Evolutionary conservation across 805 yeast species (phyloP).

Genomic region (Yarrowia sp.): DNA sequence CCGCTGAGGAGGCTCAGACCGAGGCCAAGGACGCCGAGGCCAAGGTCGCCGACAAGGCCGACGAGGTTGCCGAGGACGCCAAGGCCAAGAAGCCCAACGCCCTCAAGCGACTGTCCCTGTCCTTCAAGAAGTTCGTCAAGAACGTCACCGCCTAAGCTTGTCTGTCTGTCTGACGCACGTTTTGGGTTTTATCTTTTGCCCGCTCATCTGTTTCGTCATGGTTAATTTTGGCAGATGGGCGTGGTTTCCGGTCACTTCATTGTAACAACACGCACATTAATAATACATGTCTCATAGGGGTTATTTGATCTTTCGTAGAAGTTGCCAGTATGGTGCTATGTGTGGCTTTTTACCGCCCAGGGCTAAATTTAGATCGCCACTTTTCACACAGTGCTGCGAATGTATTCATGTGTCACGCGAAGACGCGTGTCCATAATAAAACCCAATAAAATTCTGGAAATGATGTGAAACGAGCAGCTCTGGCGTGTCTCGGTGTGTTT

Average conservation of each 20-base stretch:
- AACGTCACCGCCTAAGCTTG: constrained; percentile 45
- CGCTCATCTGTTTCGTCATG: constrained; percentile 16
- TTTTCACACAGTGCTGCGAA: not conserved
- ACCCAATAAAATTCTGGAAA: no score
- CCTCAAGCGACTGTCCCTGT: constrained; percentile 44
- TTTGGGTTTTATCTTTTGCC: constrained; percentile 11
- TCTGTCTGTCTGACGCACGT: not conserved
- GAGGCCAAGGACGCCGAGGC: constrained; percentile 41
- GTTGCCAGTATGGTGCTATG: not conserved
- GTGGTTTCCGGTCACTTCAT: constrained; percentile 32
- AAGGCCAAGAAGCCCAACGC: constrained; percentile 44
- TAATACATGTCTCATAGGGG: constrained; percentile 37
- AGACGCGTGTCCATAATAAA: not conserved
- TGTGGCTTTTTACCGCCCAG: not conserved
- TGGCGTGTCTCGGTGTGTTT: not conserved
- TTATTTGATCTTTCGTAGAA: not conserved
- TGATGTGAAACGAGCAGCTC: not conserved
- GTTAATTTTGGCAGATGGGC: constrained; percentile 32
- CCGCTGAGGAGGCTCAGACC: constrained; percentile 30
- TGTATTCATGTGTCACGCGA: not conserved
- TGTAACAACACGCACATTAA: constrained; percentile 25
- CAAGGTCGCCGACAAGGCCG: constrained; percentile 43
- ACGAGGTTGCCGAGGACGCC: constrained; percentile 38
- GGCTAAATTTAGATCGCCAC: constrained; percentile 1
- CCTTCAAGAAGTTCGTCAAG: constrained; percentile 48